Percentiles rank a stretch among this genome's conserved stretches.
Conservation (phyloP, 805 yeast genomes). For the Allodekkera sacchari region DNA sequence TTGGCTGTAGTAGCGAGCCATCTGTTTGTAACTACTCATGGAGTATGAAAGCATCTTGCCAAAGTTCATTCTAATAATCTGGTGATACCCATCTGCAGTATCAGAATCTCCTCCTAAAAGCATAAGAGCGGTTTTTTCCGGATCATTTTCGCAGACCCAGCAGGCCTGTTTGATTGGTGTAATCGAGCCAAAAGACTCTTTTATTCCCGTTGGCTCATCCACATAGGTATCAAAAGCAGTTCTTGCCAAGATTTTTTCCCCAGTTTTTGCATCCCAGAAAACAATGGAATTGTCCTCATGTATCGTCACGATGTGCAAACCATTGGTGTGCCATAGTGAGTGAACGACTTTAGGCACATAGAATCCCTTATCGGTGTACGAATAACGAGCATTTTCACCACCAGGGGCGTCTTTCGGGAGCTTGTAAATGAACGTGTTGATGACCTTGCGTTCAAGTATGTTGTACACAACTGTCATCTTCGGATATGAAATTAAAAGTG, state of each 20-base stretch:
- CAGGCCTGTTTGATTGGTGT: conserved; percentile 43
- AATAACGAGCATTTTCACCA: conserved; percentile 38
- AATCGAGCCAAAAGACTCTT: conserved; percentile 17
- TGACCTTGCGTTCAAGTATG: conserved; percentile 50
- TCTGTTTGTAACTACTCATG: conserved; percentile 74
- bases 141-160: conserved; percentile 78
- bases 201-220: conserved; percentile 37
- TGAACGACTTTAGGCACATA: conserved; percentile 27
- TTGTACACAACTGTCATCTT: conserved; percentile 65
- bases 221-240: conserved; percentile 58
- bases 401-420: conserved; percentile 67
- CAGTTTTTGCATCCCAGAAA: conserved; percentile 88
- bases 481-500: conserved; percentile 64
- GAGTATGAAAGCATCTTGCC: conserved; percentile 76
- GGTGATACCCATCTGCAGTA: conserved; percentile 31
- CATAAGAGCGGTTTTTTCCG: conserved; percentile 69
- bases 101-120: conserved; percentile 61
- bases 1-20: conserved; percentile 65
- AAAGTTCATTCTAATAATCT: conserved; percentile 55
- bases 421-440: conserved; percentile 49
- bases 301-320: conserved; percentile 69
- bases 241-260: conserved; percentile 67
- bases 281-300: conserved; percentile 80
- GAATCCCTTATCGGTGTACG: conserved; percentile 17
- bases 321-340: conserved; percentile 88